Percentiles rank a stretch among this genome's conserved stretches.
Evolutionary conservation across 2,329 filamentous ascomycete species (phyloP).

Genomic region (Diplocarpon mali): DNA sequence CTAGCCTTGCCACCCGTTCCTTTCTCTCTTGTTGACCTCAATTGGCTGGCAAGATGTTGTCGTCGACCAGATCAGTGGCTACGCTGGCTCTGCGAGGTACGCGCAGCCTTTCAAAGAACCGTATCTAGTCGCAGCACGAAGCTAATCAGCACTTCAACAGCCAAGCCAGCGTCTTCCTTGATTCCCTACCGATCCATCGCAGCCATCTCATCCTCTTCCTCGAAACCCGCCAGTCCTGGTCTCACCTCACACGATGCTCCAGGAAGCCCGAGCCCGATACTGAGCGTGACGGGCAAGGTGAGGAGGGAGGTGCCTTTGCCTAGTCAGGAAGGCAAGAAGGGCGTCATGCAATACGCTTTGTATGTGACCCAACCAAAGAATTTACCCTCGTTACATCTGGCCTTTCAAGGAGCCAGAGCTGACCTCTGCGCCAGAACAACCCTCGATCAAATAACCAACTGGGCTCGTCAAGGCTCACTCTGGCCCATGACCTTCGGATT

Average conservation of each 20-base stretch:
- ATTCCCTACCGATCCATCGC: constrained; percentile 52
- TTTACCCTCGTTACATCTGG: too few relatives aligned
- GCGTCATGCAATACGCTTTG: constrained; percentile 76
- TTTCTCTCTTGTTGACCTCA: constrained; percentile 15
- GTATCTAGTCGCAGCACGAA: constrained; percentile 4
- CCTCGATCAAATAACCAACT: constrained; percentile 70
- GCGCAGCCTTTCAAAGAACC: neutral
- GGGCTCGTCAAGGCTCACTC: constrained; percentile 72
- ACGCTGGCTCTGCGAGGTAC: constrained; percentile 34
- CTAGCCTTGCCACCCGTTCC: constrained; percentile 12
- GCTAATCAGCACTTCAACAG: constrained; percentile 33
- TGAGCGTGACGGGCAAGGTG: constrained; percentile 36
- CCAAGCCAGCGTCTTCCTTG: constrained; percentile 52
- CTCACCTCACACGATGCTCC: constrained; percentile 41
- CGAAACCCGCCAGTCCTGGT: constrained; percentile 47
- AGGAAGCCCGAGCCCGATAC: constrained; percentile 38
- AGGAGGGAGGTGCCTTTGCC: constrained; percentile 65
- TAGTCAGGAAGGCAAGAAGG: constrained; percentile 71
- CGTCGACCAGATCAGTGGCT: constrained; percentile 32
- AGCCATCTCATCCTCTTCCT: constrained; percentile 54
- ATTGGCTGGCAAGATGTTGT: constrained; percentile 29
- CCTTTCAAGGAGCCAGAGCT: too few relatives aligned
- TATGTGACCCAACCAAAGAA: constrained; percentile 37
- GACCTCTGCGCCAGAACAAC: constrained; percentile 45
- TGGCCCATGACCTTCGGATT: constrained; percentile 87